Percentiles rank a stretch among this genome's conserved stretches.
These are phyloP conservation scores for Suillus clintonianus DNA, from an alignment of 768 basidiomycete species.

Conservation along the genomic window DNA sequence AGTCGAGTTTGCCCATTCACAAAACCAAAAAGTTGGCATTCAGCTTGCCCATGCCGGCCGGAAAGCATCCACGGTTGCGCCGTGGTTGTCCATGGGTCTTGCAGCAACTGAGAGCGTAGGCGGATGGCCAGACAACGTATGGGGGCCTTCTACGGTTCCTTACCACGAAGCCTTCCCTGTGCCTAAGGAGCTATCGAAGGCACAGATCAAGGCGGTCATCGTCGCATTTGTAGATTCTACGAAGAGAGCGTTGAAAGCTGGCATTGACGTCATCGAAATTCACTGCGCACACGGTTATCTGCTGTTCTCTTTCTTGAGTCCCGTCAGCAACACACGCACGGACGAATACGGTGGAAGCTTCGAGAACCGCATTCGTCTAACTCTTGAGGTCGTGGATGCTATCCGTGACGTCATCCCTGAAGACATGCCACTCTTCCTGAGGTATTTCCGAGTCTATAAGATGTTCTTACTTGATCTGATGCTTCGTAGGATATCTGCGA, in stretches of 20 bases:
- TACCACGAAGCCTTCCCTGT: constrained; percentile 44
- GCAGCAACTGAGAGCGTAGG: constrained; percentile 38
- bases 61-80: constrained; percentile 66
- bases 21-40: constrained; percentile 68
- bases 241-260: constrained; percentile 55
- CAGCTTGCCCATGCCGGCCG: constrained; percentile 79
- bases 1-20: constrained; percentile 72
- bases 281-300: constrained; percentile 69
- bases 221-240: constrained; percentile 55
- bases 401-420: constrained; percentile 60
- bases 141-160: constrained; percentile 56
- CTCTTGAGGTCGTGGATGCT: constrained; percentile 63
- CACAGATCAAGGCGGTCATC: constrained; percentile 59
- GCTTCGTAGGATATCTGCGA: constrained; percentile 57
- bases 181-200: constrained; percentile 58
- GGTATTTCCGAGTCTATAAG: constrained; percentile 36
- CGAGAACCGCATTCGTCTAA: constrained; percentile 66
- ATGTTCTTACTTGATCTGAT: neutral
- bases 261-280: constrained; percentile 61
- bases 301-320: constrained; percentile 58
- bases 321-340: constrained; percentile 59
- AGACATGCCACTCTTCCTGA: constrained; percentile 69
- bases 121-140: constrained; percentile 58
- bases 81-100: constrained; percentile 51
- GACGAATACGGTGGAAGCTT: constrained; percentile 74